Conservation (phyloP, 2,329 filamentous ascomycete species). For the Emmonsia crescens region DNA sequence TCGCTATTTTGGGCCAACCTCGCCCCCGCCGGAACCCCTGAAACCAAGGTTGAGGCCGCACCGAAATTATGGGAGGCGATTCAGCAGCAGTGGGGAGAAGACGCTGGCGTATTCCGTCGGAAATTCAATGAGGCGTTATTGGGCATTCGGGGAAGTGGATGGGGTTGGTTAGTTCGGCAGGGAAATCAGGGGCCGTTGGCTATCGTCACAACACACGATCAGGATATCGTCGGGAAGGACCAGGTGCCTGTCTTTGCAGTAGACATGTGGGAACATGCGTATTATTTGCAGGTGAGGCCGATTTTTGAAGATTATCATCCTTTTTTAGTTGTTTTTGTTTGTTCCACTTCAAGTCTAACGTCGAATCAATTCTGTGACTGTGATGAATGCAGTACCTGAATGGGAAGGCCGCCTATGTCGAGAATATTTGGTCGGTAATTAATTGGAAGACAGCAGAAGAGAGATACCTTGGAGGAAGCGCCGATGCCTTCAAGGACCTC, state of each 20-base stretch:
- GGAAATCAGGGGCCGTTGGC: conserved; percentile 48
- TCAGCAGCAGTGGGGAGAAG: conserved; percentile 54
- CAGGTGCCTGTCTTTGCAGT: conserved; percentile 63
- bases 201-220: conserved; percentile 75
- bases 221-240: conserved; percentile 69
- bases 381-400: conserved; percentile 60
- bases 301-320: background rate
- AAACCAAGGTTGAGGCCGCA: conserved; percentile 44
- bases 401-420: conserved; percentile 86
- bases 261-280: conserved; percentile 92
- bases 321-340: background rate
- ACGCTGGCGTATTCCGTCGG: conserved; percentile 51
- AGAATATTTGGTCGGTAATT: conserved; percentile 80
- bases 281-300: conserved; percentile 60
- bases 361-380: background rate
- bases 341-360: background rate
- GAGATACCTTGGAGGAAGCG: conserved; percentile 37
- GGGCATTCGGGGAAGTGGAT: conserved; percentile 70
- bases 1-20: conserved; percentile 86
- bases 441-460: conserved; percentile 82
- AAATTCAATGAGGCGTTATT: conserved; percentile 56
- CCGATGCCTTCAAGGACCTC: background rate
- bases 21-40: conserved; percentile 47
- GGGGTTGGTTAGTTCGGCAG: conserved; percentile 74
- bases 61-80: conserved; percentile 54